Conservation (phyloP, 2,329 filamentous ascomycete genomes). For the Colletotrichum caudatum region DNA sequence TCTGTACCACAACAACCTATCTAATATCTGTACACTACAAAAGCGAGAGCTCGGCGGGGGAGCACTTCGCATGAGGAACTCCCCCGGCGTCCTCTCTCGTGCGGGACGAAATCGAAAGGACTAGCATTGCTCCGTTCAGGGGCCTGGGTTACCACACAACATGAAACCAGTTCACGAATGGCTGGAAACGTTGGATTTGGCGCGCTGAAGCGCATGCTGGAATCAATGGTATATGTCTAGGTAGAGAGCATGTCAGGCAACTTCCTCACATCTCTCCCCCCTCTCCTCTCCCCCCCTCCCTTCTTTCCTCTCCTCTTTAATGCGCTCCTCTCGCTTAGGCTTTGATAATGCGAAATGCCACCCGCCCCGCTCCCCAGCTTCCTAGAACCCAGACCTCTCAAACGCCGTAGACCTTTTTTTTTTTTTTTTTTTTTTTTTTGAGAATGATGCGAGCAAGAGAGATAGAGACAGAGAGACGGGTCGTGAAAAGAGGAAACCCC, state of each 20-base stretch:
- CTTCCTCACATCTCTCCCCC: not conserved
- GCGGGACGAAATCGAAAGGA: not conserved
- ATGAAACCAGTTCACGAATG: not conserved
- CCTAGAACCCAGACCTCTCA: not conserved
- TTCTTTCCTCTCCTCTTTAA: not conserved
- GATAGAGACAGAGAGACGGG: not conserved
- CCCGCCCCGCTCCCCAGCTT: not conserved
- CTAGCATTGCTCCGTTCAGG: not conserved
- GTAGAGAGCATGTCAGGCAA: slow-evolving; percentile 13
- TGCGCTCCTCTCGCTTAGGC: not conserved
- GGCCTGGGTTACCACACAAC: not conserved
- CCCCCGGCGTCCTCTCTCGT: not conserved
- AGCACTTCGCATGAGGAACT: not conserved
- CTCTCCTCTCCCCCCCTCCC: too few species aligned
- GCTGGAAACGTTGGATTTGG: not conserved
- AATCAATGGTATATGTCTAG: slow-evolving; percentile 40
- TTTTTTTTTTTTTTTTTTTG: not conserved
- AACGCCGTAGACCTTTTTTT: slow-evolving; percentile 28
- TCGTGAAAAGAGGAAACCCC: not conserved
- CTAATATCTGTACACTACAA: slow-evolving; percentile 9
- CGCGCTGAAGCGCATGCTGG: slow-evolving; percentile 22
- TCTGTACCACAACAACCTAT: slow-evolving; percentile 16
- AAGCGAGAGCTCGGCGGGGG: not conserved
- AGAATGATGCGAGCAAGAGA: slow-evolving; percentile 4
- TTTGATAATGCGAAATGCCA: slow-evolving; percentile 14